A percentile compares a stretch with the other conserved stretches of the same genome.
These are phyloP conservation scores for Eragrostis tef DNA, from an alignment of 202 grass and related monocot species.

Conservation along the genomic window DNA sequence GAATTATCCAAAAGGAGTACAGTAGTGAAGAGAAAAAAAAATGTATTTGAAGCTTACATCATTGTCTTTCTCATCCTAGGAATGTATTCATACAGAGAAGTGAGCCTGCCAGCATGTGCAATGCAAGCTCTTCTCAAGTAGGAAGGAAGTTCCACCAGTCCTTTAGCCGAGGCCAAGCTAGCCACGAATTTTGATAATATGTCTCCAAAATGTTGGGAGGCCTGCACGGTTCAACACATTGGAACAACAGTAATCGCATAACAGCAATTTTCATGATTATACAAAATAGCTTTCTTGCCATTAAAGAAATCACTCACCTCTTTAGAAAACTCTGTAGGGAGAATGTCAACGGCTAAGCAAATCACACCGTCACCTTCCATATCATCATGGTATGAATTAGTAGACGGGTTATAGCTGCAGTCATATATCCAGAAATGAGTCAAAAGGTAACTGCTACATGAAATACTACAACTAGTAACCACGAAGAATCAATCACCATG, in stretches of 20 bases:
- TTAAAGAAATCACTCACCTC: conserved; percentile 60
- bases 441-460: neutral
- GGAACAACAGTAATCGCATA: conserved; percentile 7
- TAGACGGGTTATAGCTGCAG: conserved; percentile 71
- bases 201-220: conserved; percentile 95
- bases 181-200: conserved; percentile 81
- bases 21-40: conserved; percentile 29
- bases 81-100: conserved; percentile 91
- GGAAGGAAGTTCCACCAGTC: conserved; percentile 71
- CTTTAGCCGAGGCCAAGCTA: conserved; percentile 69
- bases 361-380: conserved; percentile 78
- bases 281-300: conserved; percentile 1
- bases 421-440: conserved; percentile 44
- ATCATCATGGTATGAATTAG: conserved; percentile 80
- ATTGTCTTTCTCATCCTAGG: conserved; percentile 86
- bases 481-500: conserved; percentile 15
- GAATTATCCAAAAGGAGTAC: conserved; percentile 32
- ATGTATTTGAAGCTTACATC: conserved; percentile 63
- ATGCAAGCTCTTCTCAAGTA: conserved; percentile 92
- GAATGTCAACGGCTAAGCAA: conserved; percentile 95
- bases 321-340: conserved; percentile 93
- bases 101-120: conserved; percentile 71
- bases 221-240: conserved; percentile 53
- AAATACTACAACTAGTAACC: conserved; percentile 9
- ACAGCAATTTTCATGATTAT: neutral